Percentiles rank a stretch among this genome's conserved stretches.
Conservation (phyloP, 148 eudicot species). For the Amaranthus palmeri region DNA sequence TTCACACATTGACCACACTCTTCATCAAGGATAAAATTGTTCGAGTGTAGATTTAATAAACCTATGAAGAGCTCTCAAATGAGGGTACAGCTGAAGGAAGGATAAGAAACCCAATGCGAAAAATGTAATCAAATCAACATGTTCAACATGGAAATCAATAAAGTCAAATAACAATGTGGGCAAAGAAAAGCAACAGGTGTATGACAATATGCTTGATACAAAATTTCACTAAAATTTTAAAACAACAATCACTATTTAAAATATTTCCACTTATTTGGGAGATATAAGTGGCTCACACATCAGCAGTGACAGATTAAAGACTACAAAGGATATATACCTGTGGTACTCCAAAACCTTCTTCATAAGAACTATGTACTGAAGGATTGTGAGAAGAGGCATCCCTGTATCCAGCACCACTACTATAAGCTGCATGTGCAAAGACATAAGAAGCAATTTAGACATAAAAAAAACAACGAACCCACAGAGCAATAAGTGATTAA, state of each 20-base stretch:
- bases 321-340: slow-evolving; percentile 45
- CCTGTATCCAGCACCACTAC: slow-evolving; percentile 50
- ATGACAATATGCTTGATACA: neutral
- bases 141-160: neutral
- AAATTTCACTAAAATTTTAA: neutral
- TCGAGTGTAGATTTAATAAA: neutral
- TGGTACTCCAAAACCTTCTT: slow-evolving; percentile 45
- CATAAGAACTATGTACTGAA: slow-evolving; percentile 41
- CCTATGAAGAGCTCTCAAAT: neutral
- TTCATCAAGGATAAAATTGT: neutral
- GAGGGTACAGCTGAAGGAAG: too few species aligned
- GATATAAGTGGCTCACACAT: neutral
- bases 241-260: neutral
- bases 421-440: slow-evolving; percentile 38
- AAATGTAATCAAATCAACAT: neutral
- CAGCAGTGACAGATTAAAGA: neutral
- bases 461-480: neutral
- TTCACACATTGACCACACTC: neutral
- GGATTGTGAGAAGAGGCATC: slow-evolving; percentile 54
- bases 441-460: neutral
- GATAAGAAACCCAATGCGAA: too few species aligned
- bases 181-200: neutral
- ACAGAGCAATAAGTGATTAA: neutral
- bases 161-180: neutral
- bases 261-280: neutral